Evolutionary conservation across 257 asterid genomes (phyloP).

Genomic region (Fraxinus quadrangulata): DNA sequence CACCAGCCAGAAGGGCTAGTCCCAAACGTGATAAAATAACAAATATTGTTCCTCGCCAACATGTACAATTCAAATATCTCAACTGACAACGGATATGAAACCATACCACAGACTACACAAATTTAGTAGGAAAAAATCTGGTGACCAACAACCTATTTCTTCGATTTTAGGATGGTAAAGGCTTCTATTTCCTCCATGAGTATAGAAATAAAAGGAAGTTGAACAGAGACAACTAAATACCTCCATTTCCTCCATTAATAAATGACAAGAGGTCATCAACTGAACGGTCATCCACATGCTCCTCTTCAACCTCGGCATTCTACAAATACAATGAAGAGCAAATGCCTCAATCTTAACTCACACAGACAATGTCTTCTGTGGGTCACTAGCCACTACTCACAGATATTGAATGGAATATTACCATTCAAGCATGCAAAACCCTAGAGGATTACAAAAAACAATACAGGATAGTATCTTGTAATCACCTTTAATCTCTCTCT

Average conservation of each 20-base stretch:
- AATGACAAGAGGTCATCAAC: constrained; percentile 90
- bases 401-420: constrained; percentile 23
- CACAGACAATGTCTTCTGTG: constrained; percentile 9
- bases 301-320: constrained; percentile 82
- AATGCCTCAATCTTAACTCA: constrained; percentile 35
- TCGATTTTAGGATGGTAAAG: constrained; percentile 11
- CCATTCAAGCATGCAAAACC: constrained; percentile 24
- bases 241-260: constrained; percentile 77
- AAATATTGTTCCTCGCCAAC: neutral
- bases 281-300: constrained; percentile 80
- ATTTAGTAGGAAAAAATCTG: neutral
- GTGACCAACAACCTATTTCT: constrained; percentile 1
- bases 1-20: neutral
- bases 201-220: constrained; percentile 6
- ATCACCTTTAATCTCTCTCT: constrained; percentile 78
- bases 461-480: constrained; percentile 21
- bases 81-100: neutral
- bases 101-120: neutral
- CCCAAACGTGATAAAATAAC: neutral
- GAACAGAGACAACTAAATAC: constrained; percentile 35
- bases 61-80: neutral
- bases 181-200: neutral
- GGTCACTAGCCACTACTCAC: constrained; percentile 22
- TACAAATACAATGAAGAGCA: constrained; percentile 36
- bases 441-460: constrained; percentile 15